These are phyloP conservation scores for Stemphylium vesicarium DNA, from an alignment of 2,329 filamentous ascomycete species.

Conservation along the genomic window DNA sequence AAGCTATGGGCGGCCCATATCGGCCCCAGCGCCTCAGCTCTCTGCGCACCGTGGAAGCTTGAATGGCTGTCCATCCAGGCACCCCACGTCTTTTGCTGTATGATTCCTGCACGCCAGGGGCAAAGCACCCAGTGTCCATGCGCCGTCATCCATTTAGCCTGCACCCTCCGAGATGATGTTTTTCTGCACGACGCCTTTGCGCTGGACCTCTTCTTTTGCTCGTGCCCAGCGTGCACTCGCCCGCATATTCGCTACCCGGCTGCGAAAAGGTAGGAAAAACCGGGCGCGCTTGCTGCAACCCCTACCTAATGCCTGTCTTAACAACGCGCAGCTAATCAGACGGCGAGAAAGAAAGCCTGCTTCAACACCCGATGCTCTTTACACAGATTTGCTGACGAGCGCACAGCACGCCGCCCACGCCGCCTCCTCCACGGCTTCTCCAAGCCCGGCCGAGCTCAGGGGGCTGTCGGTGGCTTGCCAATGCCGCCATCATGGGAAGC, in stretches of 20 bases:
- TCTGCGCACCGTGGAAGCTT: constrained; percentile 12
- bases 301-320: constrained; percentile 7
- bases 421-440: neutral
- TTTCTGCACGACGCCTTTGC: constrained; percentile 6
- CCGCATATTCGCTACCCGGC: constrained; percentile 8
- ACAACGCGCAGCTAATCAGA: neutral
- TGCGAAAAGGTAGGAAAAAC: constrained; percentile 10
- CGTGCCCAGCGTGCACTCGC: constrained; percentile 15
- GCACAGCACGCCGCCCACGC: neutral
- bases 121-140: no score
- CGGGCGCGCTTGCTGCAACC: constrained; percentile 1
- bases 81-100: constrained; percentile 3
- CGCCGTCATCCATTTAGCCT: constrained; percentile 12
- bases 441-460: constrained; percentile 8
- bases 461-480: constrained; percentile 15
- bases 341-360: neutral
- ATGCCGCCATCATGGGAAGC: constrained; percentile 10
- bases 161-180: constrained; percentile 11
- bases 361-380: neutral
- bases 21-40: constrained; percentile 19
- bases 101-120: no score
- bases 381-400: neutral
- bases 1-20: constrained; percentile 5
- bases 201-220: constrained; percentile 18
- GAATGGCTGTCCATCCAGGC: constrained; percentile 19